Base-by-base conservation (phyloP, 2,329 filamentous ascomycete species). In the Verticillium alfalfae region DNA sequence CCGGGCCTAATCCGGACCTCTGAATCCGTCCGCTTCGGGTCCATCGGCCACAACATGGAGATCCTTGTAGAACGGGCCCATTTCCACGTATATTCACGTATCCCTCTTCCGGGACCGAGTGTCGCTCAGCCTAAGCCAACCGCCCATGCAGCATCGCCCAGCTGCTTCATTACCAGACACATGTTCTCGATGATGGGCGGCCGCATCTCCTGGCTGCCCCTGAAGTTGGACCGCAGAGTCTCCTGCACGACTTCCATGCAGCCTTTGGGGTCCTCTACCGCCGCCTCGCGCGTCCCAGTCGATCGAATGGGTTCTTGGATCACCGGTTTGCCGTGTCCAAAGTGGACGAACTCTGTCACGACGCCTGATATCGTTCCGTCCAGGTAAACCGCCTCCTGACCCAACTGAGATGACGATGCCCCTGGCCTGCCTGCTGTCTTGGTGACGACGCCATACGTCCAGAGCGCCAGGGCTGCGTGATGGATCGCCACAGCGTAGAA, bases 401-500 rank as follows among this genome's bases (percentile, higher is more conserved):
- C 64, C 60, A 73, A 74, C n/a, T 76, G 75, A 26, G 70, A 70
- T 58, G 64, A 69, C 16, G 45, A 9, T 8, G 16, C 16, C 36
- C 66, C 69, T 22, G 64, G 61, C 61, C 68, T 65, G 67, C 72
- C 69, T 69, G 70, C 66, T 15, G 82, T 79, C 64, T 76, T 73
- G 22, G 75, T 79, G 6, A 88, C 78, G 0, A 91, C 83, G 0
- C 88, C 87, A 66, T 88, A 90, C 0, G 84, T 83, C 90, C 90
- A 92, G 49, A 92, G 76, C 0, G 85, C 84, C 5, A 92, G 76
- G 13, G 83, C 81, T 4, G 87, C 88, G 69, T 91, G 88, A 69
- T 91, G 89, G 0, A 91, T 81, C 0, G 84, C 86, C 7, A 91
- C 84, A 0, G 88, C 87, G 64, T 86, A 84, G 70, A 91, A 91